Conservation (phyloP, 2,329 filamentous ascomycete species). For the Hortaea sp. region DNA sequence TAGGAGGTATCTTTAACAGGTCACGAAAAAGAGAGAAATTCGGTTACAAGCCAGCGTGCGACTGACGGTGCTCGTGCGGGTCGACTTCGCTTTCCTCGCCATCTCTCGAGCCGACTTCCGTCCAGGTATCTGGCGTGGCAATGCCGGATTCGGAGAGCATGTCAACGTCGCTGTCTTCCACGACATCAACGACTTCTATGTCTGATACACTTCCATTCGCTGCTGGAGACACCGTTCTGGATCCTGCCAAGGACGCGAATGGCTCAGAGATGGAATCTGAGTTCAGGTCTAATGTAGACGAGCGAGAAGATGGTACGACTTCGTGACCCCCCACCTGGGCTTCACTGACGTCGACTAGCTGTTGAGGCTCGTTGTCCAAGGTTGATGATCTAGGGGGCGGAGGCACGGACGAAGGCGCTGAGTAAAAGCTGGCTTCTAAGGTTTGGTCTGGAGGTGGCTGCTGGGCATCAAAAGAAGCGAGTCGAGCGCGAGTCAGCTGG, state of each 20-base stretch:
- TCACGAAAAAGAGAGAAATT: background rate
- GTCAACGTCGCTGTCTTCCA: constrained; percentile 25
- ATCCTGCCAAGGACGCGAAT: constrained; percentile 14
- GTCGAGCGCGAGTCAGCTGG: constrained; percentile 21
- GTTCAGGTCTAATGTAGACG: constrained; percentile 13
- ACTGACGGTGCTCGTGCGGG: constrained; percentile 4
- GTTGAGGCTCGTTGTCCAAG: constrained; percentile 5
- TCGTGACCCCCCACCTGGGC: background rate
- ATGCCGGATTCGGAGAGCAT: constrained; percentile 26
- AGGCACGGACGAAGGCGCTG: constrained; percentile 15
- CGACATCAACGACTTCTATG: constrained; percentile 21
- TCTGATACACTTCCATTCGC: constrained; percentile 12
- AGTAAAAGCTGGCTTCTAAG: constrained; percentile 22
- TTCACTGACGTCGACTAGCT: constrained; percentile 11
- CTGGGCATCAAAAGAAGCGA: constrained; percentile 16
- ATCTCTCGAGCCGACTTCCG: constrained; percentile 27
- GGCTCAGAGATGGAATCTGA: constrained; percentile 19
- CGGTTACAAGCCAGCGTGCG: background rate
- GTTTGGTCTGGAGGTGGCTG: constrained; percentile 1
- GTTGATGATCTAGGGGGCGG: constrained; percentile 10
- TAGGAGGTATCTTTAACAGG: background rate
- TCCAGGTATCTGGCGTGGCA: constrained; percentile 28
- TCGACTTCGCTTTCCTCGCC: constrained; percentile 24
- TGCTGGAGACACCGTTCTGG: constrained; percentile 10
- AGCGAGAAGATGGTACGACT: background rate